Conservation (phyloP, 2,329 filamentous ascomycete genomes). For the Sarocladiaceae sp. region DNA sequence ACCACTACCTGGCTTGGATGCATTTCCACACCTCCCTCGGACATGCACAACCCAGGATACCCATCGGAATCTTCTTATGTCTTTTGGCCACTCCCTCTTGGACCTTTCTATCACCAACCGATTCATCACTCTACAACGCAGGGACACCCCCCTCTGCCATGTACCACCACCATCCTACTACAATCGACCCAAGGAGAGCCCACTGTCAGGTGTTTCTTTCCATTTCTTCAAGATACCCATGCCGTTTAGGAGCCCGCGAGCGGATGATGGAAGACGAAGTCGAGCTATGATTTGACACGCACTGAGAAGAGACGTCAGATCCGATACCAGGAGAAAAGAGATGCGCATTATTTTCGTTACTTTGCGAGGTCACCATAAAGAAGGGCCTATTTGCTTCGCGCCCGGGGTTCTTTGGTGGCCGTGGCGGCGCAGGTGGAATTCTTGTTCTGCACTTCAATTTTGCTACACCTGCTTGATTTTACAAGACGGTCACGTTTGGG, state of each 20-base stretch:
- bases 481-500: not conserved
- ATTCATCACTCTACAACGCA: not conserved
- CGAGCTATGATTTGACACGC: not conserved
- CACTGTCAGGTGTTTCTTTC: not conserved
- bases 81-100: not conserved
- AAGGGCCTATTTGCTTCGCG: constrained; percentile 9
- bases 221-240: constrained; percentile 3
- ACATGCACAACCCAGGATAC: not conserved
- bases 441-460: constrained; percentile 1
- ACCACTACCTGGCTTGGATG: constrained; percentile 3
- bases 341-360: constrained; percentile 5
- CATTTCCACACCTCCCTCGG: not conserved
- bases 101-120: not conserved
- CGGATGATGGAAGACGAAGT: not conserved
- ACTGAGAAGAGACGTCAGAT: not conserved
- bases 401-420: constrained; percentile 7
- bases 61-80: constrained; percentile 6
- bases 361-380: constrained; percentile 4
- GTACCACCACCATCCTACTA: constrained; percentile 7
- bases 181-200: not conserved
- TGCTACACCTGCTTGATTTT: constrained; percentile 6
- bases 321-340: constrained; percentile 2
- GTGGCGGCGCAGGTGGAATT: constrained; percentile 6
- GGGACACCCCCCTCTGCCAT: not conserved
- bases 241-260: constrained; percentile 4